Percentiles rank a stretch among this genome's conserved stretches.
Evolutionary conservation across 2,329 filamentous ascomycete species (phyloP).

Genomic region (Coleophoma eucalyptorum): DNA sequence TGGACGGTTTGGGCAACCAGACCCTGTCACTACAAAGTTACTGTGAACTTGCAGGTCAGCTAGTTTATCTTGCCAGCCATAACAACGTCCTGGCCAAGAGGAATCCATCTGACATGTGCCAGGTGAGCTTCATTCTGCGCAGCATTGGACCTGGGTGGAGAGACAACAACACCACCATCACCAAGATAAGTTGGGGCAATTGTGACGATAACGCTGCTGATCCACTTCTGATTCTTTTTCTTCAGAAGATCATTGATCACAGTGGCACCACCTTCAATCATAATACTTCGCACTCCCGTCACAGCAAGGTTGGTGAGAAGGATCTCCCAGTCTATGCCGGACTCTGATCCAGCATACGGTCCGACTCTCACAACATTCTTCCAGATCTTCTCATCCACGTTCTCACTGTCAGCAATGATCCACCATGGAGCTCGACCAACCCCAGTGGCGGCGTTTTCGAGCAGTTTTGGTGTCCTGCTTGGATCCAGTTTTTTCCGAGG

Average conservation of each 20-base stretch:
- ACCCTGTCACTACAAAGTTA: too few relatives aligned
- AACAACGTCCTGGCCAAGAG: constrained; percentile 18
- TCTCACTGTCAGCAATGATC: constrained; percentile 49
- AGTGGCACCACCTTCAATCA: constrained; percentile 84
- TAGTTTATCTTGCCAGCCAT: constrained; percentile 8
- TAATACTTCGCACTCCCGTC: constrained; percentile 70
- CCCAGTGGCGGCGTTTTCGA: constrained; percentile 60
- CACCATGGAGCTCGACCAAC: constrained; percentile 72
- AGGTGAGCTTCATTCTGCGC: constrained; percentile 8
- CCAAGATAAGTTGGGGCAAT: constrained; percentile 91
- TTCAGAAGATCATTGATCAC: constrained; percentile 81
- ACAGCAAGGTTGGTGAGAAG: constrained; percentile 39
- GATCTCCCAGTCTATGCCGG: constrained; percentile 4
- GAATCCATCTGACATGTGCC: constrained; percentile 14
- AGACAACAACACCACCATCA: constrained; percentile 73
- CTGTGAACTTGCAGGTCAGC: too few relatives aligned
- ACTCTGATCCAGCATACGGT: constrained; percentile 11
- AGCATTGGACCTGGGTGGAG: constrained; percentile 41
- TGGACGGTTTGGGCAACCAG: too few relatives aligned
- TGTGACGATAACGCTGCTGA: constrained; percentile 81
- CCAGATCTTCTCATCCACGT: constrained; percentile 19
- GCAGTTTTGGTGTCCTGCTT: constrained; percentile 54
- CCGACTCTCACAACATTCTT: neutral
- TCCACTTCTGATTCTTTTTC: constrained; percentile 52
- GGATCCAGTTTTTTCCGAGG: constrained; percentile 72